Percentiles rank a stretch among this genome's conserved stretches.
These are phyloP conservation scores for Arthrinium phaeospermum DNA, from an alignment of 2,329 filamentous ascomycete genomes.

Conservation along the genomic window DNA sequence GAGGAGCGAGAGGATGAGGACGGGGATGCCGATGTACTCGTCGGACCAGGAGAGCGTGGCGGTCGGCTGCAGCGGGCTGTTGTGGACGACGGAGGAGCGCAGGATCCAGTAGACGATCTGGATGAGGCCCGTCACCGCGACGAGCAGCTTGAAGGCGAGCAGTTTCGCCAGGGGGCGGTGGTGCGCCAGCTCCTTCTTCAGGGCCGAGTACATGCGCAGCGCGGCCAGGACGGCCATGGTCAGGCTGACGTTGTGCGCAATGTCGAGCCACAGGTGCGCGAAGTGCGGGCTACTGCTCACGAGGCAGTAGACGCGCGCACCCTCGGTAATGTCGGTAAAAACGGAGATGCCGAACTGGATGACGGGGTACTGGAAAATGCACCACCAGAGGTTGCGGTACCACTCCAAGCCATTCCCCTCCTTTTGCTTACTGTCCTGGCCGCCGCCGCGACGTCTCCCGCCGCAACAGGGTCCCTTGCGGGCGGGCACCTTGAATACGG, in stretches of 20 bases:
- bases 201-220: conserved; percentile 27
- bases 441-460: conserved; percentile 18
- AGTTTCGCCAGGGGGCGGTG: conserved; percentile 35
- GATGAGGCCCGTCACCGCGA: conserved; percentile 29
- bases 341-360: conserved; percentile 49
- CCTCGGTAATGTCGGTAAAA: conserved; percentile 38
- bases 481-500: conserved; percentile 38
- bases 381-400: conserved; percentile 41
- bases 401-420: not conserved
- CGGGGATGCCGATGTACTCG: conserved; percentile 31
- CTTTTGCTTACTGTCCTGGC: not conserved
- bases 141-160: conserved; percentile 36
- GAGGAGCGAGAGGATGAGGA: conserved; percentile 28
- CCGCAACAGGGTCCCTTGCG: conserved; percentile 31
- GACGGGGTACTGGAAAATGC: conserved; percentile 48
- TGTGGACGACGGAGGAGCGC: conserved; percentile 20
- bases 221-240: conserved; percentile 32
- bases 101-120: conserved; percentile 32
- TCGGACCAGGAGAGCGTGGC: conserved; percentile 28
- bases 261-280: conserved; percentile 40
- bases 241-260: conserved; percentile 34
- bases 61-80: conserved; percentile 24
- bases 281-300: conserved; percentile 35
- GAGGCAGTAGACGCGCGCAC: conserved; percentile 38
- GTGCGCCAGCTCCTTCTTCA: conserved; percentile 29